Conservation (phyloP, 805 yeast genomes). For the Ogataea minuta region DNA sequence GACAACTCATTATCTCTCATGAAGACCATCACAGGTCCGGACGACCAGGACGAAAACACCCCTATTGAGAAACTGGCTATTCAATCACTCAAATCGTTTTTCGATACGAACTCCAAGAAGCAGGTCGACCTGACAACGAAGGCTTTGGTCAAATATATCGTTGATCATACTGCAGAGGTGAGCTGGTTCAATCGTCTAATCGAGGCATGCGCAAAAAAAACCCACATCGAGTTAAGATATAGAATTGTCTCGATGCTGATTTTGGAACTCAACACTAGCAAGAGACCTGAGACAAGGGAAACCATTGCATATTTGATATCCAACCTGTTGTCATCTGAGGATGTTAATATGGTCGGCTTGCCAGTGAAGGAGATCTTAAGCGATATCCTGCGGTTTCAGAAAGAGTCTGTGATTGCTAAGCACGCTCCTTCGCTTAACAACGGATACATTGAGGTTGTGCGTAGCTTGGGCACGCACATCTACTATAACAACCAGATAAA, state of each 20-base stretch:
- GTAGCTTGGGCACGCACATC: constrained; percentile 70
- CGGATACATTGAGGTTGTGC: constrained; percentile 56
- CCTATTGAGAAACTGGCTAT: constrained; percentile 21
- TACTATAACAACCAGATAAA: constrained; percentile 85
- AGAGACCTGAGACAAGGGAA: constrained; percentile 16
- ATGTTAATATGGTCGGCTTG: constrained; percentile 82
- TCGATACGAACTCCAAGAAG: constrained; percentile 58
- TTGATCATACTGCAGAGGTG: constrained; percentile 26
- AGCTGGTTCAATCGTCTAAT: constrained; percentile 59
- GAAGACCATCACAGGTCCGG: constrained; percentile 16
- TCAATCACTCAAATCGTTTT: constrained; percentile 53
- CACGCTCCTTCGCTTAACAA: constrained; percentile 33
- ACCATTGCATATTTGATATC: constrained; percentile 28
- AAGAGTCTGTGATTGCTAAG: constrained; percentile 26
- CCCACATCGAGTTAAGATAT: constrained; percentile 44
- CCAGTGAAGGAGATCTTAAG: constrained; percentile 78
- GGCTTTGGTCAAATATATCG: constrained; percentile 47
- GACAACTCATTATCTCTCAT: constrained; percentile 21
- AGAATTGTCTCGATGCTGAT: constrained; percentile 28
- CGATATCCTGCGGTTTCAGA: constrained; percentile 52
- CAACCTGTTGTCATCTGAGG: constrained; percentile 62
- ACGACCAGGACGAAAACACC: not conserved
- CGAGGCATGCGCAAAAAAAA: constrained; percentile 67
- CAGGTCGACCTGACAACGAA: constrained; percentile 59
- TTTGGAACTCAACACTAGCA: constrained; percentile 56